Conservation (phyloP, 208 protist genomes). For the Acanthamoeba triangularis region DNA sequence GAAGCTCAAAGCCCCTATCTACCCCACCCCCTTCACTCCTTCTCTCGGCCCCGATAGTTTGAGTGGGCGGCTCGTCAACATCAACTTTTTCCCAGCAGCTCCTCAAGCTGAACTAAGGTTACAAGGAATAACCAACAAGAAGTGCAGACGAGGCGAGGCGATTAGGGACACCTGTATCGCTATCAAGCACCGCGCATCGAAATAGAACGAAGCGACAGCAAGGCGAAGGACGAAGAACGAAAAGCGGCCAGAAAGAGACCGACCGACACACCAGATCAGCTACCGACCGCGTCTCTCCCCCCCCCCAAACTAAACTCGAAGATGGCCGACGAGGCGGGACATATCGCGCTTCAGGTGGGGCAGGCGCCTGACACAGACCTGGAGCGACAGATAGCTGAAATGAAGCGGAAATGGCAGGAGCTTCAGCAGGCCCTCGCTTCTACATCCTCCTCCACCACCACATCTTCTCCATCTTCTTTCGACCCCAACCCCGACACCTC, state of each 20-base stretch:
- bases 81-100: too few species aligned
- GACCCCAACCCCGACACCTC: not conserved
- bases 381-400: not conserved
- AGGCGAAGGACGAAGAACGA: too few species aligned
- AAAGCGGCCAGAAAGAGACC: too few species aligned
- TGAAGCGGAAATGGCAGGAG: slow-evolving; percentile 15
- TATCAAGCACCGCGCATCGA: too few species aligned
- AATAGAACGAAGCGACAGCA: too few species aligned
- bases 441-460: not conserved
- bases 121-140: too few species aligned
- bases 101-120: too few species aligned
- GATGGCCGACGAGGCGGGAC: not conserved
- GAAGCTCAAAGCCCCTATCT: too few species aligned
- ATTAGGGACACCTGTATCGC: too few species aligned
- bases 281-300: too few species aligned
- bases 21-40: not conserved
- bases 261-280: too few species aligned
- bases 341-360: slow-evolving; percentile 19
- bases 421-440: slow-evolving; percentile 1
- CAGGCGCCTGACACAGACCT: not conserved
- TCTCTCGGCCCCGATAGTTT: not conserved
- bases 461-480: not conserved
- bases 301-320: not conserved
- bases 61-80: not conserved
- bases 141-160: too few species aligned